Base-by-base conservation (phyloP, 768 basidiomycete genomes). In the Boletus rubroflammeus region DNA sequence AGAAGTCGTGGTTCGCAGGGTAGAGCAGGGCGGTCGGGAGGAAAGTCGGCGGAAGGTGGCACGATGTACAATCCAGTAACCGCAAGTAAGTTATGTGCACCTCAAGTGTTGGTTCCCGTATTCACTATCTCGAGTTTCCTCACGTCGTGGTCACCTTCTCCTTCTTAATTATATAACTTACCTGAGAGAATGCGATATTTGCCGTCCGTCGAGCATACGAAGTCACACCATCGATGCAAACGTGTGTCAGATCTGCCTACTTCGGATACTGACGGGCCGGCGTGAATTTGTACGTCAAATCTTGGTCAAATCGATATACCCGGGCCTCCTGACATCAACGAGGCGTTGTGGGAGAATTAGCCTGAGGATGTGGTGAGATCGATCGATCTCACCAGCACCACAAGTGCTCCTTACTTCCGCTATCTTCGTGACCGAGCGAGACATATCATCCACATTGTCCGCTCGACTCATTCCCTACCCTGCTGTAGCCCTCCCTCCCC, bases 41-140 rank as follows among this genome's bases (percentile, higher is more conserved):
- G 40, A 35, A 6, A 19, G 46, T 10, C 53, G 26, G 26, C 47
- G 35, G 25, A 63, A 47, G 21, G 25, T 21, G 21, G 25, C 25
- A 31, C 42, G 54, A 41, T 66, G 65, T 53, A 53, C 21, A 21
- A 56, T 66, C 42, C 65, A 67, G 51, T 66, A 31, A 51, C 21
- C n/a, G 7, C 29, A 21, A 53, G 55, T 61, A 57, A 52, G 55
- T 59, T 41, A 29, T 40, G 55, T 15, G n/a, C 8, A 21, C 26
- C 25, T 46, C 21, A 9, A 32, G 26, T 9, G 28, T 28, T 32
- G 21, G 21, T 36, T 48, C 10, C 9, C 23, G 9, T 41, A 49
- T 59, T 55, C 21, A 63, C 43, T n/a, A 29, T 26, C 15, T 34
- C 13, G 13, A 40, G 26, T 49, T 42, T 35, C 42, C 17, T 36